Conservation (phyloP, 1,284 basidiomycete species). For the Flammula alnicola region DNA sequence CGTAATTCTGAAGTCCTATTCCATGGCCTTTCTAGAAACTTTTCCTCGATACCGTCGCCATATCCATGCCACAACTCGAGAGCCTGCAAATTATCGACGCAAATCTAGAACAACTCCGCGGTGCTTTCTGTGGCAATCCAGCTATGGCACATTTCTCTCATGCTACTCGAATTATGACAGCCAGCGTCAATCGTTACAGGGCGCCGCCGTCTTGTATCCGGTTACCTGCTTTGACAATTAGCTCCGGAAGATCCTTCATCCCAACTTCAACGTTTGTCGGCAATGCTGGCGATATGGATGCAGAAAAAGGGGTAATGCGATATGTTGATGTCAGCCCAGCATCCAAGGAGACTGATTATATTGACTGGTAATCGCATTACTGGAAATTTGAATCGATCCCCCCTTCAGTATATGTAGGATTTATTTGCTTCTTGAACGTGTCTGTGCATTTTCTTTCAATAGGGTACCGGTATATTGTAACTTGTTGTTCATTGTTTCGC, state of each 20-base stretch:
- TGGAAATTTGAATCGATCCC: too few relatives aligned
- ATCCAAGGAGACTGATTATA: background rate
- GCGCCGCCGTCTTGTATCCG: background rate
- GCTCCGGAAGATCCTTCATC: background rate
- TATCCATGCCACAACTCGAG: slow-evolving; percentile 9
- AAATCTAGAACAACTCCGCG: slow-evolving; percentile 13
- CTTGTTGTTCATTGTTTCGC: too few relatives aligned
- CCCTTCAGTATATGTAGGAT: too few relatives aligned
- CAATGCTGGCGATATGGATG: too few relatives aligned
- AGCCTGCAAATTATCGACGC: slow-evolving; percentile 6
- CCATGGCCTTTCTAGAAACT: slow-evolving; percentile 8
- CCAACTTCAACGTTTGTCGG: background rate
- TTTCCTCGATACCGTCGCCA: slow-evolving; percentile 12
- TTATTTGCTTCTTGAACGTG: too few relatives aligned
- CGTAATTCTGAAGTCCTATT: background rate
- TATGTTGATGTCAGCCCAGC: background rate
- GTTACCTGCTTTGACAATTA: slow-evolving; percentile 2
- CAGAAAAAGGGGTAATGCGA: too few relatives aligned
- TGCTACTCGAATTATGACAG: slow-evolving; percentile 3
- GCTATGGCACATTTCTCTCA: slow-evolving; percentile 12
- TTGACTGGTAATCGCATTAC: too few relatives aligned
- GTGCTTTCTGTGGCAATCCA: slow-evolving; percentile 10
- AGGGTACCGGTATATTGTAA: too few relatives aligned
- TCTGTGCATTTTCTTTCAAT: too few relatives aligned
- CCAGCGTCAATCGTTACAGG: slow-evolving; percentile 6